Evolutionary conservation across 371 early-diverging fungal genomes (phyloP), one percentile per base, ranked within the genome.

Genomic region (Lichtheimia corymbifera): DNA sequence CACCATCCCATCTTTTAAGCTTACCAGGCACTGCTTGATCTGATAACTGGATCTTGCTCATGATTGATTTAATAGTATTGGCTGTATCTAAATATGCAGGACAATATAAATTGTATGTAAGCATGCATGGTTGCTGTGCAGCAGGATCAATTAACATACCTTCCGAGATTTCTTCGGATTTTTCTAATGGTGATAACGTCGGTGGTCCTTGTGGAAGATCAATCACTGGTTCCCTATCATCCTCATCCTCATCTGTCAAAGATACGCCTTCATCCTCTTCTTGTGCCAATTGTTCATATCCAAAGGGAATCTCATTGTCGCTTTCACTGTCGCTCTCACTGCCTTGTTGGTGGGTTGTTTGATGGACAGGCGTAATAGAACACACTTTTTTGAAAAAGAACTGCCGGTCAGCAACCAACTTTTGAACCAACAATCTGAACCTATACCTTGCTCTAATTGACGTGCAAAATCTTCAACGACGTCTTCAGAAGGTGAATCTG

Each of bases 381-480:
- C 55, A 55, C 7, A 55, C 55, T 55, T 47, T 55, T 47, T 47
- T 47, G 15, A 11, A 45, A 15, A 45, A 15, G 45, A 43, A n/a
- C 45, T 5, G 22, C 17, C 6, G 47, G 47, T 47, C 11, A 22
- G 17, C 6, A 47, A 17, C 47, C 22, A 12, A 35, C 9, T 28
- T 1, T 11, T 9, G 1, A 35, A 9, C 11, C 5, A 6, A 35
- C 35, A 35, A 35, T 35, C 35, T 2, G 11, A 24, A 14, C 24
- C 22, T 22, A 25, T 62, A 74, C 72, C 55, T 64, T 64, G 43
- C 42, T 75, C 75, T 20, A 75, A 52, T 44, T 75, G 72, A 7
- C 70, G 61, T n/a, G 75, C 70, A 62, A 75, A 75, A 5, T 72
- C 70, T 49, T 75, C 73, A 14, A 75, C 70, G 13, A 65, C 44